A percentile compares a stretch with the other conserved stretches of the same genome.
Conservation (phyloP, 768 basidiomycete genomes). For the Obba rivulosa region DNA sequence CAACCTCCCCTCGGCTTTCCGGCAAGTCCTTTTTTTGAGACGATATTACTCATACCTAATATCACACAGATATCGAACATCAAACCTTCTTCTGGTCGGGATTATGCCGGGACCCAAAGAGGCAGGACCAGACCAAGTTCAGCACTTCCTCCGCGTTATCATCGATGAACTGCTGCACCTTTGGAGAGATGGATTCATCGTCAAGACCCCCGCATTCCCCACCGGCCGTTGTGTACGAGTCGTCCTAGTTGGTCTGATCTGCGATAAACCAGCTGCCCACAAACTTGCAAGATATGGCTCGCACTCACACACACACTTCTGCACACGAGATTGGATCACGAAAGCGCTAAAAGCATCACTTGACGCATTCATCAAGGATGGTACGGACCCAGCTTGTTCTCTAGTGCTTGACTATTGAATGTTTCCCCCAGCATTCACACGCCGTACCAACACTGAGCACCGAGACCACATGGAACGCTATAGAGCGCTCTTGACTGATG, state of each 20-base stretch:
- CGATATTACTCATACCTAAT: too few species aligned
- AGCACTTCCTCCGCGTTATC: not conserved
- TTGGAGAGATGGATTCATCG: slow-evolving; percentile 1
- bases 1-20: slow-evolving; percentile 24
- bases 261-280: slow-evolving; percentile 34
- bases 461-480: slow-evolving; percentile 8
- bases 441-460: slow-evolving; percentile 15
- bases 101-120: slow-evolving; percentile 38
- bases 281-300: slow-evolving; percentile 28
- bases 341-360: not conserved
- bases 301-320: slow-evolving; percentile 28
- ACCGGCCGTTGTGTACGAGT: slow-evolving; percentile 26
- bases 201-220: not conserved
- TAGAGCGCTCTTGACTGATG: not conserved
- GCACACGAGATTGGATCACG: slow-evolving; percentile 30
- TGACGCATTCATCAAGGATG: slow-evolving; percentile 16
- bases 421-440: slow-evolving; percentile 6
- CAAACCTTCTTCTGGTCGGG: slow-evolving; percentile 36
- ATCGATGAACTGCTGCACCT: slow-evolving; percentile 5
- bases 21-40: not conserved
- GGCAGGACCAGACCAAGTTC: slow-evolving; percentile 22
- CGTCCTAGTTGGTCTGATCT: slow-evolving; percentile 28
- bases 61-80: too few species aligned
- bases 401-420: not conserved
- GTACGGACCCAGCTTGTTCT: slow-evolving; percentile 5